Percentiles rank a stretch among this genome's conserved stretches.
Evolutionary conservation across 2,329 filamentous ascomycete genomes (phyloP).

Genomic region (Penicillium verrucosum): DNA sequence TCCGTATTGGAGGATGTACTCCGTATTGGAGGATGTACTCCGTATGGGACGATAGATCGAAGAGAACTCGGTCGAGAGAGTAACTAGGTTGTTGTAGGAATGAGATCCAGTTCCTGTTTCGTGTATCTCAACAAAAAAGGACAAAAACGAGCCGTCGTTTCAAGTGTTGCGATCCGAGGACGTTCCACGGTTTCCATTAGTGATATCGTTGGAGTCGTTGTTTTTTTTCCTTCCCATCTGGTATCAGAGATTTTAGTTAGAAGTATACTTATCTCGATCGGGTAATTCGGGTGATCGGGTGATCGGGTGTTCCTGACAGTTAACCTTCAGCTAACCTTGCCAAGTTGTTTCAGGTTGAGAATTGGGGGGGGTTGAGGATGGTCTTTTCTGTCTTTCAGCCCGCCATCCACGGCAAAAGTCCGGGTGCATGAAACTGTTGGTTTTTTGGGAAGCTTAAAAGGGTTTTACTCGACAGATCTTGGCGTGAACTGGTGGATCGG

Average conservation of each 20-base stretch:
- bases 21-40: background rate
- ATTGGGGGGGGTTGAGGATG: background rate
- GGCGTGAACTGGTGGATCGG: background rate
- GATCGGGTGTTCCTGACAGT: background rate
- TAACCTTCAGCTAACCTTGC: background rate
- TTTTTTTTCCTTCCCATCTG: no score
- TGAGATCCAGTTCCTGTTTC: background rate
- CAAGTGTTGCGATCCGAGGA: background rate
- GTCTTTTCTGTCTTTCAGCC: background rate
- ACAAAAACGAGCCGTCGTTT: background rate
- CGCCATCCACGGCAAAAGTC: background rate
- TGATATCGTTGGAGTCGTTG: background rate
- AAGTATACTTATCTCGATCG: background rate
- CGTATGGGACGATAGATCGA: background rate
- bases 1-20: background rate
- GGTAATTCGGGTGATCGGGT: no score
- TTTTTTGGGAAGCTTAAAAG: background rate
- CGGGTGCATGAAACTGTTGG: background rate
- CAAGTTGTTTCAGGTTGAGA: background rate
- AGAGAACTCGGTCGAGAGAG: no score
- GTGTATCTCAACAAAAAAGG: background rate
- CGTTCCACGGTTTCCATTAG: background rate
- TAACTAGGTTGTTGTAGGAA: background rate
- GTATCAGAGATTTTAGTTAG: background rate
- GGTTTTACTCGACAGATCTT: background rate